Base-by-base conservation (phyloP, 768 basidiomycete genomes). In the Podaxis sp. region DNA sequence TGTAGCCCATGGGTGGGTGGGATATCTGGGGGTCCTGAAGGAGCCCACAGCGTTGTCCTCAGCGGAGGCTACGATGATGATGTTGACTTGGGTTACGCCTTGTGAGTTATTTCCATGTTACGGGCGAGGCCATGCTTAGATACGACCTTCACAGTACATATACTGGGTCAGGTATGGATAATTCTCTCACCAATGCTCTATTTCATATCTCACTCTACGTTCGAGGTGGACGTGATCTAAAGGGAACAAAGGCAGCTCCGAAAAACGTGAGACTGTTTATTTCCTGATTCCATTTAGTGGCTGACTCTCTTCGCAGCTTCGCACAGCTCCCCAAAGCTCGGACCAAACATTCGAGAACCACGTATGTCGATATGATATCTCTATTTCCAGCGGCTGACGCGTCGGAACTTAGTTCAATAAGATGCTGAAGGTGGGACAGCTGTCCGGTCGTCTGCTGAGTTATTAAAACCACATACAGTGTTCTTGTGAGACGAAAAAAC, bases 51-150 rank as follows among this genome's bases (percentile, higher is more conserved):
- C 47, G 83, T 97, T 13, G 94, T 90, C 2, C 82, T 96, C 2
- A 94, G 91, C 43, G 95, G 95, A 11, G 94, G 92, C 1, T 94
- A 94, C 61, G 89, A 91, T 36, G 93, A 94, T 59, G 93, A 94
- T 66, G 82, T 94, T 17, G 92, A 94, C 65, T 71, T 86, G 15
- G 92, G 92, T 58, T 88, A 93, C 64, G 89, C 82, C 12, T 94
- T 94, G 91, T 93, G 69, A 74, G 91, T 85, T 33, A 7, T 3
- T 8, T 43, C 50, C 7, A 24, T n/a, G 15, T 29, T 54, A 38
- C 37, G 29, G 8, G 15, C 13, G 33, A 25, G n/a, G 0, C 13
- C 15, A 11, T 24, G 38, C 43, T 52, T 36, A 25, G 13, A 29
- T 2, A 46, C n/a, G 9, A 19, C 15, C 17, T 51, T 57, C 53